Evolutionary conservation across 164 flowering plant species (phyloP).

Genomic region (Brasenia schreberi): DNA sequence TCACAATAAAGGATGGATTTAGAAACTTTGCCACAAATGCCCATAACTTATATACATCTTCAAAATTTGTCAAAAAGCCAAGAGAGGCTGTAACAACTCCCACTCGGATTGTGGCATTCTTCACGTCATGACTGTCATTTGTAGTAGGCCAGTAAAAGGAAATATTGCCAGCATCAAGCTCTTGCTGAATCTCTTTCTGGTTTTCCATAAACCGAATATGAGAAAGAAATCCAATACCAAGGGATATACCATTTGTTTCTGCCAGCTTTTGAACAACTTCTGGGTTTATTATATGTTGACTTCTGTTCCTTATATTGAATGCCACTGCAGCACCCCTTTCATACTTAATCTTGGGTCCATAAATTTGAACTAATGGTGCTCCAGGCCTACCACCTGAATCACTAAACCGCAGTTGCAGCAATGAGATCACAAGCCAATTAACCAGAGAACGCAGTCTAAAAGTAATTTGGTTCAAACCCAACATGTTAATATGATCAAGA

Average conservation of each 20-base stretch:
- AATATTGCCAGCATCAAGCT: constrained; percentile 36
- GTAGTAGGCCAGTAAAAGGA: constrained; percentile 41
- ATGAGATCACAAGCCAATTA: constrained; percentile 88
- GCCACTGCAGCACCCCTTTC: constrained; percentile 92
- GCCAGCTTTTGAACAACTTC: constrained; percentile 73
- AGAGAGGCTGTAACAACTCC: constrained; percentile 91
- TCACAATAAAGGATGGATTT: constrained; percentile 40
- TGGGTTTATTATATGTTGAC: constrained; percentile 36
- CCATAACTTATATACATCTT: constrained; percentile 91
- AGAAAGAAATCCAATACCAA: constrained; percentile 71
- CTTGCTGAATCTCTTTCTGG: constrained; percentile 13
- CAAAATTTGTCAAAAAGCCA: constrained; percentile 72
- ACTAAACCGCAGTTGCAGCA: constrained; percentile 59
- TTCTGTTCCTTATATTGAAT: constrained; percentile 58
- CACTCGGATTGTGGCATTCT: constrained; percentile 41
- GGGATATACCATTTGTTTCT: constrained; percentile 60
- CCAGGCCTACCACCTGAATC: constrained; percentile 26
- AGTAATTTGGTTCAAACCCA: constrained; percentile 82
- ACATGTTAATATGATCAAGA: constrained; percentile 69
- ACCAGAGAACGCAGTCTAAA: constrained; percentile 54
- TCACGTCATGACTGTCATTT: constrained; percentile 36
- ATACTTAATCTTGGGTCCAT: constrained; percentile 91
- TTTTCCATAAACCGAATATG: constrained; percentile 34
- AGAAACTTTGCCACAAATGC: constrained; percentile 80
- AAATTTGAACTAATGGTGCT: constrained; percentile 55